These are phyloP conservation scores for Pistacia integerrima DNA, from an alignment of 345 rosid species.

Conservation along the genomic window DNA sequence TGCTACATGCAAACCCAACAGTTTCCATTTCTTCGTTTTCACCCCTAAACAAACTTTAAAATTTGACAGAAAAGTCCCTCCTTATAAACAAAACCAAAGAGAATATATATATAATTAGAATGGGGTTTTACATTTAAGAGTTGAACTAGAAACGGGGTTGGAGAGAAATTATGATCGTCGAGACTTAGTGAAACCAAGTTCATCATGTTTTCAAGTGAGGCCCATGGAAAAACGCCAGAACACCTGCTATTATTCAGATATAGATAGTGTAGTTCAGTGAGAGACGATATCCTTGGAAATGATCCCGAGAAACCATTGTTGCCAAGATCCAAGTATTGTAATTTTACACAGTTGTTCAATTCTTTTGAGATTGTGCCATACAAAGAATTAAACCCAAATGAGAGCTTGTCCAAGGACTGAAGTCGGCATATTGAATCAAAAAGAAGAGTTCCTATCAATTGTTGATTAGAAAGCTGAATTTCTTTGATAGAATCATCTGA, in stretches of 20 bases:
- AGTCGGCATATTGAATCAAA: conserved; percentile 62
- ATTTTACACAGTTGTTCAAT: conserved; percentile 50
- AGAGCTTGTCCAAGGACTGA: conserved; percentile 54
- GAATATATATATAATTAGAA: too few relatives aligned
- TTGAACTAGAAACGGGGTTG: conserved; percentile 48
- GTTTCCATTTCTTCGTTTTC: too few relatives aligned
- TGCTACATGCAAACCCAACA: too few relatives aligned
- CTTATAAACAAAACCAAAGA: too few relatives aligned
- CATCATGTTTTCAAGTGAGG: conserved; percentile 52
- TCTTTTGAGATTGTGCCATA: conserved; percentile 41
- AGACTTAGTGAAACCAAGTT: conserved; percentile 54
- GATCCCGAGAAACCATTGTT: conserved; percentile 64
- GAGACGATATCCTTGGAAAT: conserved; percentile 60
- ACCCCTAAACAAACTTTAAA: too few relatives aligned
- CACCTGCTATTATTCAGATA: conserved; percentile 63
- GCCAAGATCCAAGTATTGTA: conserved; percentile 72
- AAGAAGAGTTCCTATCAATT: conserved; percentile 50
- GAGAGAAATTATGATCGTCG: conserved; percentile 64
- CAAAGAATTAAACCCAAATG: conserved; percentile 65
- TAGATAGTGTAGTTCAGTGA: conserved; percentile 50
- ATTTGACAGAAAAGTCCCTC: too few relatives aligned
- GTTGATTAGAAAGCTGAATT: conserved; percentile 61
- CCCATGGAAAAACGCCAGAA: conserved; percentile 75
- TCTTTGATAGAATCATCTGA: conserved; percentile 45
- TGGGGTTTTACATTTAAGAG: conserved; percentile 18